These are phyloP conservation scores for Diutina siamensis DNA, from an alignment of 1,139 yeast genomes.

Conservation along the genomic window DNA sequence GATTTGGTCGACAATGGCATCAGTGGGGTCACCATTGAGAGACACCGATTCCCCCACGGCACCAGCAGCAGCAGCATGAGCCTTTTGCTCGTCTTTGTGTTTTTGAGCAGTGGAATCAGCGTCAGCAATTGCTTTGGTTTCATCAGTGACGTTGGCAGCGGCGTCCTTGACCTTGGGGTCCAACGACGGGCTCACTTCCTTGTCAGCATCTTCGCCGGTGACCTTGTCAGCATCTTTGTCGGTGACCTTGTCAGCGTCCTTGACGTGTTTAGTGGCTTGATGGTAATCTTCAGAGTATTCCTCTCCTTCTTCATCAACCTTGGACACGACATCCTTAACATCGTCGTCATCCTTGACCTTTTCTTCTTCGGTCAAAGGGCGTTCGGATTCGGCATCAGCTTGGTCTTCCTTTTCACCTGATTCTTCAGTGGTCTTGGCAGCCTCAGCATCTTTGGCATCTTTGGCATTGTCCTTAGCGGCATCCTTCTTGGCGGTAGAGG, in stretches of 20 bases:
- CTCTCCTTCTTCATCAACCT: no score
- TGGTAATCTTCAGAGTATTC: background rate
- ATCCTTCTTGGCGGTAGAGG: background rate
- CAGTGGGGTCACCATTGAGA: no score
- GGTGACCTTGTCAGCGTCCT: background rate
- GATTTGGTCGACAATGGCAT: no score
- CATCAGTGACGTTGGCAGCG: background rate
- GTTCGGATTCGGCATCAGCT: slow-evolving; percentile 6
- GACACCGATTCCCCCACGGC: slow-evolving; percentile 9
- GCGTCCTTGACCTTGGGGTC: background rate
- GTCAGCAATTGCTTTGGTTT: background rate
- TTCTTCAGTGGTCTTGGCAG: background rate
- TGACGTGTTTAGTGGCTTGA: no score
- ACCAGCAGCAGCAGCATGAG: slow-evolving; percentile 4
- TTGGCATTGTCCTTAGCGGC: background rate
- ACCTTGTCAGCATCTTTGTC: slow-evolving; percentile 6
- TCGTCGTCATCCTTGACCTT: background rate
- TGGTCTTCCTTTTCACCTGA: slow-evolving; percentile 2
- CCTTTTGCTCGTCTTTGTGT: background rate
- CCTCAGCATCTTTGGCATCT: background rate
- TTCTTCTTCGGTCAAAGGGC: slow-evolving; percentile 3
- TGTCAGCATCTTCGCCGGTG: slow-evolving; percentile 7
- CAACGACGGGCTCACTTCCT: background rate
- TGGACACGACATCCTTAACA: no score
- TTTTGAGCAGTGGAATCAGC: slow-evolving; percentile 7